Base-by-base conservation (phyloP, 2,329 filamentous ascomycete genomes). In the Fusarium ramigenum region DNA sequence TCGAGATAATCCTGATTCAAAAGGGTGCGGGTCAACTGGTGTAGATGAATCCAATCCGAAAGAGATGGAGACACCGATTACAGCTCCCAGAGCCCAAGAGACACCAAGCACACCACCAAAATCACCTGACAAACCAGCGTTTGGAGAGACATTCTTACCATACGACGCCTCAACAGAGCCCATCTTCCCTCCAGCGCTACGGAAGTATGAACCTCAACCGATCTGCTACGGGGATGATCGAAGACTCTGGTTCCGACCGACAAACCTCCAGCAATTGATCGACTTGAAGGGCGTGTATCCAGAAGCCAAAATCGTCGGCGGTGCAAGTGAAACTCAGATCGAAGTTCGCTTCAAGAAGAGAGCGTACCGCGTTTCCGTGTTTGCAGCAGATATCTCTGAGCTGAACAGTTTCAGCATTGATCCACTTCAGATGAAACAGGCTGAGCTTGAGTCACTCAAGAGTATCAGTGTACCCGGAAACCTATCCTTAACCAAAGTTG, bases 261-360 rank as follows among this genome's bases (percentile, higher is more conserved):
- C 36, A n/a, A 60, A 14, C 4, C n/a, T 60, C 1, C 36, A 60
- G 1, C 58, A 60, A 3, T 12, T 60, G 4, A 56, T 56, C 1
- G 36, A 56, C 1, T 8, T 60, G 6, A 60, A 60, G 8, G 36
- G 28, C 4, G 36, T 56, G 3, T 60, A 7, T 11, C 47, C 36
- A 10, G 58, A 60, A 3, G 36, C 58, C 2, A 60, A 60, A 7
- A n/a, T 56, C 7, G 58, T 56, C 0, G 58, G 58, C 1, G 58
- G 58, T 3, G 58, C 58, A 2, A 60, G 58, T 19, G 58, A 60
- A 7, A 60, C 58, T 10, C 58, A 60, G 28, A 60, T 60, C 15
- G 58, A 60, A 7, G 58, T 60, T 10, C 58, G 58, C 12, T 60
- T 60, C 18, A 60, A 60, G 15, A 60, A 60, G 58, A 56, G 47